These are phyloP conservation scores for Candida ipomoeae DNA, from an alignment of 805 yeast species.

Conservation along the genomic window DNA sequence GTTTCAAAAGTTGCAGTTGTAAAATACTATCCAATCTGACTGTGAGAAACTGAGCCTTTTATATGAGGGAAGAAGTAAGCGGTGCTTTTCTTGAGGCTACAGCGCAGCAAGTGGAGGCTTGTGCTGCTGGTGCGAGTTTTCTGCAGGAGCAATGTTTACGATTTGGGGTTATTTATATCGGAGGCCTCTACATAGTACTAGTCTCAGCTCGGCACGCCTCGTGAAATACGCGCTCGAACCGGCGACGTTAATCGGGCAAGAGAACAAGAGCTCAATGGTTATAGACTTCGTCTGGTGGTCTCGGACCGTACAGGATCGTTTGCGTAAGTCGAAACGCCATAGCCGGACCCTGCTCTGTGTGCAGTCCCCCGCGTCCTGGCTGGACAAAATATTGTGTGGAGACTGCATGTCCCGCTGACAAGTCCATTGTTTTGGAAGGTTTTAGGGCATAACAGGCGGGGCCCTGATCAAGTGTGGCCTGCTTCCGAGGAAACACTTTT, in stretches of 20 bases:
- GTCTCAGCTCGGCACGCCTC: neutral
- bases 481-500: neutral
- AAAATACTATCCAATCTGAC: neutral
- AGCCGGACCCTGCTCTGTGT: too few species aligned
- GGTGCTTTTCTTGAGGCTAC: neutral
- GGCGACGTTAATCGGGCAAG: too few species aligned
- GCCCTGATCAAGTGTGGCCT: too few species aligned
- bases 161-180: neutral
- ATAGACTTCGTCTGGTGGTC: too few species aligned
- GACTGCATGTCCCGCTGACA: too few species aligned
- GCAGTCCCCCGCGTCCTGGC: too few species aligned
- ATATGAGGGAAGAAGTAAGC: neutral
- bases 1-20: too few species aligned
- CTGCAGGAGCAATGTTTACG: slow-evolving; percentile 1
- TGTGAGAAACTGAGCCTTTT: neutral
- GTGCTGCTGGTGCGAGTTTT: neutral
- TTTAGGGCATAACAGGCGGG: too few species aligned
- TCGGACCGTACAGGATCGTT: too few species aligned
- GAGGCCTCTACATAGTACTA: neutral
- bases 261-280: too few species aligned
- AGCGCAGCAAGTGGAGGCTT: slow-evolving; percentile 5
- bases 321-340: too few species aligned
- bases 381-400: too few species aligned
- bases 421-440: neutral
- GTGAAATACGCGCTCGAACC: neutral